Evolutionary conservation across 2,329 filamentous ascomycete species (phyloP), one percentile per base, ranked within the genome.

Genomic region (Epichloe typhina): DNA sequence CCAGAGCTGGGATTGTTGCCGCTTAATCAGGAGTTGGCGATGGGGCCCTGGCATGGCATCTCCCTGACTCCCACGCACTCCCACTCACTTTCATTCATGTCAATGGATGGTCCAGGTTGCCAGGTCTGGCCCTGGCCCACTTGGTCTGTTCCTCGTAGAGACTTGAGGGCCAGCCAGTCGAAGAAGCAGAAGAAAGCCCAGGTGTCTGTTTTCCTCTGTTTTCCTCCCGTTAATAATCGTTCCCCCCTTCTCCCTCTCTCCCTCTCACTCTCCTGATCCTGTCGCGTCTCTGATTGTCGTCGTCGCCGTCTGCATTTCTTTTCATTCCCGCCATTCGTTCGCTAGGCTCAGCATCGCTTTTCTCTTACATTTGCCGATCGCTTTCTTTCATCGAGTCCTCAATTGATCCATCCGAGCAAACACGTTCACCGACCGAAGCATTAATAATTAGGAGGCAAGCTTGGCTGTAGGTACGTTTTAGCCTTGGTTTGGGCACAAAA

Each of bases 321-420:
- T 68, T 59, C 56, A 60, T 69, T 68, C 64, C 57, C 55, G 63
- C 62, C 66, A 54, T 62, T 69, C 66, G 65, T 68, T 69, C 65
- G 61, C 61, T 58, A 57, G 59, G 61, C 55, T 50, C 56, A 54
- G 59, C 62, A 62, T 63, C 59, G 51, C 51, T 54, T 55, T 44
- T 41, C n/a, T 50, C 42, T 53, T 26, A 35, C 23, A 43, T 23
- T 26, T 35, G 45, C 47, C 47, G 31, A 41, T 51, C 42, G 39
- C 36, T 50, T 42, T 50, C 47, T 49, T 46, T 45, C 33, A 43
- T 42, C 50, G 35, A 49, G 17, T 49, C 44, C 33, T 43, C 38
- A 8, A 40, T 50, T 36, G 39, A 50, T 19, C 39, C 40, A 35
- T 21, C 15, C 23, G 13, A 46, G 23, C 11, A 49, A 50, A 11